phyloP scores from a whole-genome alignment of 768 basidiomycete species.

The Boletus pseudo-olivaceus region DNA sequence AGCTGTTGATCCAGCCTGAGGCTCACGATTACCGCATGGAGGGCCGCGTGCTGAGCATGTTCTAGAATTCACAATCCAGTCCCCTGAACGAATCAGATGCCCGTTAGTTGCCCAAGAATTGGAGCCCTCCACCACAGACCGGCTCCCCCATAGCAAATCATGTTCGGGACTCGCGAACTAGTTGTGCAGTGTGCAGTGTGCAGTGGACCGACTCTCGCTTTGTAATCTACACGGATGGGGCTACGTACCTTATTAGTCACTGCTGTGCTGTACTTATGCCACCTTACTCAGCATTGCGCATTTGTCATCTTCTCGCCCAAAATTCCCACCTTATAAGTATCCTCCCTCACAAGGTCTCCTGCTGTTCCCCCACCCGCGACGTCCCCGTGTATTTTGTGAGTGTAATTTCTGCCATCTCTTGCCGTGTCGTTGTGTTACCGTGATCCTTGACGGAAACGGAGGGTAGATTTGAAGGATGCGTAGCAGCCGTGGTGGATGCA shows the following conservation, averaged over 20 bases:
- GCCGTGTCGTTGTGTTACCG: not conserved
- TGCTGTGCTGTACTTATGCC: not conserved
- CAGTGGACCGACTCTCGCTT: too few species aligned
- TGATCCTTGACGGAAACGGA: not conserved
- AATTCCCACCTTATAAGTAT: constrained; percentile 23
- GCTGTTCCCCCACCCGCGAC: constrained; percentile 1
- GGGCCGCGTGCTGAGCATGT: too few species aligned
- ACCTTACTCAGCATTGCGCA: constrained; percentile 17
- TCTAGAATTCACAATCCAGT: too few species aligned
- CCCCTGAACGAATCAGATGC: too few species aligned
- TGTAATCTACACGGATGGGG: too few species aligned
- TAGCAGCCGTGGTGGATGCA: constrained; percentile 15
- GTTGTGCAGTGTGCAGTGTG: too few species aligned
- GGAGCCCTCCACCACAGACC: too few species aligned
- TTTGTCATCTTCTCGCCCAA: constrained; percentile 16
- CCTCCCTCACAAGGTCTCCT: not conserved
- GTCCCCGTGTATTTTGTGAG: constrained; percentile 23
- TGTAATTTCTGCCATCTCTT: not conserved
- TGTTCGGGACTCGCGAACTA: too few species aligned
- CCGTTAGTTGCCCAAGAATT: too few species aligned
- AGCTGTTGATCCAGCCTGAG: too few species aligned
- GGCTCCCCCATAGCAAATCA: too few species aligned
- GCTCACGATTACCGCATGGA: too few species aligned
- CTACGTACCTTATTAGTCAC: not conserved
- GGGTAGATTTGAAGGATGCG: not conserved